Percentiles rank a stretch among this genome's conserved stretches.
Conservation (phyloP, 2,329 filamentous ascomycete genomes). For the Colletotrichum sp. region DNA sequence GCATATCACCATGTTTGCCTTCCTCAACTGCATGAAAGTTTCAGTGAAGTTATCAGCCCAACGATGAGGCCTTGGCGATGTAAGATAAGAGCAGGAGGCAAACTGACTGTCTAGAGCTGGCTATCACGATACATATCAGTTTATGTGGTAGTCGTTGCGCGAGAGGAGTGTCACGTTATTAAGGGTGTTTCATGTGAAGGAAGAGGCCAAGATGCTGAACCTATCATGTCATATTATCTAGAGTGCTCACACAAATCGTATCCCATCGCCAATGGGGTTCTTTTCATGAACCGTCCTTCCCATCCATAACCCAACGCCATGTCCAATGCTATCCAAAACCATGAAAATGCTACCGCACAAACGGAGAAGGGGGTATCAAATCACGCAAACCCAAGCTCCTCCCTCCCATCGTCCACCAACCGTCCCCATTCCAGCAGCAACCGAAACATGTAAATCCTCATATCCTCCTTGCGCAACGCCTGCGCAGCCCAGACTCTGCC, state of each 20-base stretch:
- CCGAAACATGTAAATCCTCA: slow-evolving; percentile 78
- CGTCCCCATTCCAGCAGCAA: slow-evolving; percentile 74
- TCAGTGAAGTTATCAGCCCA: neutral
- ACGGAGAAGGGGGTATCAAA: slow-evolving; percentile 1
- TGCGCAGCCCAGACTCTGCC: slow-evolving; percentile 59
- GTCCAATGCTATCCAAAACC: neutral
- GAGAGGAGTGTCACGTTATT: neutral
- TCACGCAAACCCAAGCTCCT: slow-evolving; percentile 36
- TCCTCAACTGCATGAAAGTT: neutral
- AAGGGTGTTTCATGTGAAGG: neutral
- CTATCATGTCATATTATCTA: neutral
- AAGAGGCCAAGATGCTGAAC: neutral
- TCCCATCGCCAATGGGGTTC: neutral
- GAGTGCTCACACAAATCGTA: neutral
- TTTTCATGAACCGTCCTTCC: neutral
- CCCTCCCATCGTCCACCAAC: slow-evolving; percentile 61
- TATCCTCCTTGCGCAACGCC: slow-evolving; percentile 70
- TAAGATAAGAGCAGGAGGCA: neutral
- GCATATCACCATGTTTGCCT: neutral
- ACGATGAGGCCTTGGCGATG: neutral
- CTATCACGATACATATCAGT: neutral
- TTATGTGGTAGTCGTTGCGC: accelerated
- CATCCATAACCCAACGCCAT: neutral
- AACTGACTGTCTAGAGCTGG: accelerated
- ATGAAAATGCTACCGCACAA: neutral